Evolutionary conservation across 768 basidiomycete species (phyloP).

Genomic region (Mycena rosella): DNA sequence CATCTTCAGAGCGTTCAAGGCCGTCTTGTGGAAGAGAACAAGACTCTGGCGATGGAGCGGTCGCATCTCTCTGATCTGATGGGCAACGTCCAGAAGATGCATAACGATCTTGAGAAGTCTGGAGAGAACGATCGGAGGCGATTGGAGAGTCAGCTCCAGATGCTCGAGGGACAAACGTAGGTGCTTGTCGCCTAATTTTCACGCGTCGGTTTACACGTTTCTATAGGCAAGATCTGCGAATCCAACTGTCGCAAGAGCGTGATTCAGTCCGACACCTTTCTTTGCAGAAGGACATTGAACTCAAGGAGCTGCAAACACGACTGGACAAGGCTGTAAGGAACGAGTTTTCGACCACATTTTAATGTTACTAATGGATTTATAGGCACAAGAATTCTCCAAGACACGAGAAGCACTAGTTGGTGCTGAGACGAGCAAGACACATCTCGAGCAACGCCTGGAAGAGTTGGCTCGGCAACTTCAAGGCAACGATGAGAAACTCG

Average conservation of each 20-base stretch:
- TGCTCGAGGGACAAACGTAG: slow-evolving; percentile 84
- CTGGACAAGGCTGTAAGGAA: slow-evolving; percentile 74
- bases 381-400: slow-evolving; percentile 76
- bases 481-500: slow-evolving; percentile 86
- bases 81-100: slow-evolving; percentile 91
- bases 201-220: background rate
- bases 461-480: slow-evolving; percentile 74
- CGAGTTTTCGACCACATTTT: background rate
- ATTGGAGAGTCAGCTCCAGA: slow-evolving; percentile 82
- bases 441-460: slow-evolving; percentile 79
- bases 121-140: slow-evolving; percentile 86
- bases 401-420: slow-evolving; percentile 77
- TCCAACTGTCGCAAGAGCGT: slow-evolving; percentile 79
- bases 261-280: slow-evolving; percentile 80
- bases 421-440: slow-evolving; percentile 83
- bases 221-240: slow-evolving; percentile 78
- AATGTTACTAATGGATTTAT: background rate
- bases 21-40: slow-evolving; percentile 90
- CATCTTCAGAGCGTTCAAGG: slow-evolving; percentile 76
- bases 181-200: slow-evolving; percentile 37
- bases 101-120: slow-evolving; percentile 86
- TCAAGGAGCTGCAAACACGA: slow-evolving; percentile 78
- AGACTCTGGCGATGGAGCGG: slow-evolving; percentile 81
- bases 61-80: slow-evolving; percentile 90
- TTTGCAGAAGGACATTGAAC: slow-evolving; percentile 85